A percentile compares a stretch with the other conserved stretches of the same genome.
Evolutionary conservation across 2,329 filamentous ascomycete genomes (phyloP).

Genomic region (Colletotrichum zoysiae): DNA sequence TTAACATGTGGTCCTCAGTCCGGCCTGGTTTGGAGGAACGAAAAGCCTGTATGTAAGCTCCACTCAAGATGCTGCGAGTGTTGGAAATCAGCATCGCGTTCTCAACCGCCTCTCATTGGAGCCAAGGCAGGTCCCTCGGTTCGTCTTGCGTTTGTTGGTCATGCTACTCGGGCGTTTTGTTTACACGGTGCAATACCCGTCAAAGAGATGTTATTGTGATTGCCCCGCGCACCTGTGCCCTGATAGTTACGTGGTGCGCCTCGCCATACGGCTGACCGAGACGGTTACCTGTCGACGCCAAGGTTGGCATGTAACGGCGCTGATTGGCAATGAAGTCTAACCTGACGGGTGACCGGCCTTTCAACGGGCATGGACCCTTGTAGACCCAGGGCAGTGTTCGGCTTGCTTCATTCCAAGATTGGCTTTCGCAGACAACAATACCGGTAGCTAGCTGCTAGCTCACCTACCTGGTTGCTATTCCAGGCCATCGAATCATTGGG

Average conservation of each 20-base stretch:
- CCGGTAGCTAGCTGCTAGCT: not conserved
- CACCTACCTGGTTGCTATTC: constrained; percentile 3
- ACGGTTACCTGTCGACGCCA: too few species aligned
- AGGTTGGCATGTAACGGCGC: not conserved
- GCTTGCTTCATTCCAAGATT: not conserved
- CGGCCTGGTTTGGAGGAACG: not conserved
- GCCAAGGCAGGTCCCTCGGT: not conserved
- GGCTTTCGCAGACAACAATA: not conserved
- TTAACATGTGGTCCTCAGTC: not conserved
- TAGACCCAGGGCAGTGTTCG: not conserved
- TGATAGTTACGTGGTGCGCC: not conserved
- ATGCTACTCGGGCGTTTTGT: not conserved
- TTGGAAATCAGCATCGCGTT: not conserved
- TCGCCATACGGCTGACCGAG: not conserved
- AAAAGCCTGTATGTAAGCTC: not conserved
- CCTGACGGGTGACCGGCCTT: not conserved
- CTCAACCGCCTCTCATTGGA: constrained; percentile 3
- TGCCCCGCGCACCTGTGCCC: not conserved
- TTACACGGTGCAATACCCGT: not conserved
- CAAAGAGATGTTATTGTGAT: too few species aligned
- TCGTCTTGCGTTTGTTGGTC: not conserved
- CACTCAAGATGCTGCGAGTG: not conserved
- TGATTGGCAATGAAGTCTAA: not conserved
- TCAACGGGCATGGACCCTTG: not conserved
- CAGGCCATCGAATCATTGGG: constrained; percentile 7